phyloP scores from a whole-genome alignment of 306 rosid species.

The Prunus persica region DNA sequence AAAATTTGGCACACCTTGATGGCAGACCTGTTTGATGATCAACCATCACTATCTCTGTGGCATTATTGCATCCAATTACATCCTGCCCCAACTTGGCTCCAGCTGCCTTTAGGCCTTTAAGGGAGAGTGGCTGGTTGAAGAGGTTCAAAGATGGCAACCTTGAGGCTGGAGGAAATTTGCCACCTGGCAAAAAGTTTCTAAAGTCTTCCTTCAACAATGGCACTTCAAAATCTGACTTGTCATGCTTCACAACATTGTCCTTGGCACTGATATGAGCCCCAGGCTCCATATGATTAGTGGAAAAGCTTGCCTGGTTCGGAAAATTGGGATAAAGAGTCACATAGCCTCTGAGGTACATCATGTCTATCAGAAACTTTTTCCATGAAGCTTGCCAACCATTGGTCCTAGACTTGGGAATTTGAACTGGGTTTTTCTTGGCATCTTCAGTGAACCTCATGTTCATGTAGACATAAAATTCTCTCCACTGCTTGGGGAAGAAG shows the following conservation, averaged over 20 bases:
- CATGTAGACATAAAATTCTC: constrained; percentile 95
- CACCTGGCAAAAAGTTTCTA: constrained; percentile 49
- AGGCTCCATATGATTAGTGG: constrained; percentile 97
- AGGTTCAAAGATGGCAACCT: constrained; percentile 80
- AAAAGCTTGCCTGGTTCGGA: constrained; percentile 87
- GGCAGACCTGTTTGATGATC: constrained; percentile 83
- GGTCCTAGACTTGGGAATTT: constrained; percentile 87
- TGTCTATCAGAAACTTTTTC: constrained; percentile 94
- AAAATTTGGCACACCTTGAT: constrained; percentile 58
- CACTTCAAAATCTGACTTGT: constrained; percentile 82
- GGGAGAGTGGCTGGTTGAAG: constrained; percentile 76
- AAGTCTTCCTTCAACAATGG: constrained; percentile 79
- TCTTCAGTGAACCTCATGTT: constrained; percentile 86
- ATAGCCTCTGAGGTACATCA: constrained; percentile 97
- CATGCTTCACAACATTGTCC: constrained; percentile 71
- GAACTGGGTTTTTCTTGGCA: constrained; percentile 82
- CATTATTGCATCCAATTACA: constrained; percentile 70
- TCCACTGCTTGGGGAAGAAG: constrained; percentile 97
- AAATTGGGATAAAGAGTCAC: constrained; percentile 91
- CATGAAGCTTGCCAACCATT: constrained; percentile 99
- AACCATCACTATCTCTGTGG: constrained; percentile 66
- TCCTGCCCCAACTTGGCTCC: constrained; percentile 94
- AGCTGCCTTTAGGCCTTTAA: constrained; percentile 82
- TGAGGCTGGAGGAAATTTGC: constrained; percentile 79
- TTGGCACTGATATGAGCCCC: constrained; percentile 97